phyloP scores from a whole-genome alignment of 805 yeast genomes.

The Candida wancherniae region DNA sequence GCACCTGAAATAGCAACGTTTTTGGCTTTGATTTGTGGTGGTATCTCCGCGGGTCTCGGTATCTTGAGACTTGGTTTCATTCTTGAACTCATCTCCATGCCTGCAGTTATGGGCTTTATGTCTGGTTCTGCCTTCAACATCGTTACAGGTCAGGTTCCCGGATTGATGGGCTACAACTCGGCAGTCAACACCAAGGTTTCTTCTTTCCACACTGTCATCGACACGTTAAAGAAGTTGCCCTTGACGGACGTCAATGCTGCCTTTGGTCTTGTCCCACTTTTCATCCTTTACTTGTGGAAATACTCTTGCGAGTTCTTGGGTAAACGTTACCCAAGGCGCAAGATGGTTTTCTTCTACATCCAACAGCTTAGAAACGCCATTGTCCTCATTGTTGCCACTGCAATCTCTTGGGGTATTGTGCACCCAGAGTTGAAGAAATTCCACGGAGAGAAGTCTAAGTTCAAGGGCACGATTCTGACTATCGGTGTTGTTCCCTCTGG shows the following conservation, averaged over 20 bases:
- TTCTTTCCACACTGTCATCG: conserved; percentile 64
- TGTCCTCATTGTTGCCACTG: conserved; percentile 75
- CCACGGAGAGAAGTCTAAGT: conserved; percentile 27
- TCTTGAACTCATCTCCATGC: conserved; percentile 82
- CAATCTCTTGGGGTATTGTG: conserved; percentile 74
- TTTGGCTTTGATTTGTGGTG: conserved; percentile 78
- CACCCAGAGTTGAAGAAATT: conserved; percentile 37
- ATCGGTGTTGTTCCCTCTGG: conserved; percentile 83
- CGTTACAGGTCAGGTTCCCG: conserved; percentile 81
- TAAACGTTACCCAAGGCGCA: conserved; percentile 56
- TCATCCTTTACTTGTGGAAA: conserved; percentile 70
- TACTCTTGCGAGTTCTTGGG: conserved; percentile 56
- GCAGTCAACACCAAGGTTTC: conserved; percentile 68
- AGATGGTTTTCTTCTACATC: conserved; percentile 59
- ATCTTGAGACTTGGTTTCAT: conserved; percentile 79
- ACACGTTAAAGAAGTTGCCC: conserved; percentile 67
- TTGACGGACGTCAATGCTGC: conserved; percentile 77
- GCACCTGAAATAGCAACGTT: conserved; percentile 78
- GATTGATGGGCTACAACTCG: conserved; percentile 68
- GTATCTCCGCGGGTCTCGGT: conserved; percentile 79
- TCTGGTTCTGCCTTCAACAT: conserved; percentile 88
- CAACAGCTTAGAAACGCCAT: conserved; percentile 79
- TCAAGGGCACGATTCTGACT: conserved; percentile 49
- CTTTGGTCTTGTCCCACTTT: conserved; percentile 73
- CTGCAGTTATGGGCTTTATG: conserved; percentile 94